Conservation (phyloP, 2,329 filamentous ascomycete species). For the Periconia sp. region DNA sequence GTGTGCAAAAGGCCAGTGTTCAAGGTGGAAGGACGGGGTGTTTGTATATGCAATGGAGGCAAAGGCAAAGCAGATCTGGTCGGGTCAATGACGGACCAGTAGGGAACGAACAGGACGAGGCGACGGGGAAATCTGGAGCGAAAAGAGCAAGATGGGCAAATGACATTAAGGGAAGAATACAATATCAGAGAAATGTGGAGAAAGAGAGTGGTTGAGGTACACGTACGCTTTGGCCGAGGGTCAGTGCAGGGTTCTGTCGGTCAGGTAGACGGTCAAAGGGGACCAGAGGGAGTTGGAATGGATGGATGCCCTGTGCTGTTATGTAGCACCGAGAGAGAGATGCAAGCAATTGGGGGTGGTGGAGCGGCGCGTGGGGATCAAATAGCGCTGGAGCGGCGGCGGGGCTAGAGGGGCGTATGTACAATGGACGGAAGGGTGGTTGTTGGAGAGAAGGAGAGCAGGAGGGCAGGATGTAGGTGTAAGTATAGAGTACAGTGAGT, state of each 20-base stretch:
- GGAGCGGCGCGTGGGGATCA: background rate
- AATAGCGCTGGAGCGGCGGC: background rate
- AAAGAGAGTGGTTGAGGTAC: background rate
- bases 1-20: background rate
- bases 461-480: background rate
- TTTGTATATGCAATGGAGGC: background rate
- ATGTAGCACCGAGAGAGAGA: background rate
- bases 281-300: background rate
- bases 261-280: background rate
- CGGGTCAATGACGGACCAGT: background rate
- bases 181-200: background rate
- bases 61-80: background rate
- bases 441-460: background rate
- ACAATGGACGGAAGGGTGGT: background rate
- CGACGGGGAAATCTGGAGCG: background rate
- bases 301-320: background rate
- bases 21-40: background rate
- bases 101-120: background rate
- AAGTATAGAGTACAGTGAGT: background rate
- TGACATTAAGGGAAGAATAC: background rate
- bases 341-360: background rate
- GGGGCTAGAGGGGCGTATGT: background rate
- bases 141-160: background rate
- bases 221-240: background rate
- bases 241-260: background rate